Evolutionary conservation across 441 rosid genomes (phyloP).

Genomic region (Erysimum pusillum): DNA sequence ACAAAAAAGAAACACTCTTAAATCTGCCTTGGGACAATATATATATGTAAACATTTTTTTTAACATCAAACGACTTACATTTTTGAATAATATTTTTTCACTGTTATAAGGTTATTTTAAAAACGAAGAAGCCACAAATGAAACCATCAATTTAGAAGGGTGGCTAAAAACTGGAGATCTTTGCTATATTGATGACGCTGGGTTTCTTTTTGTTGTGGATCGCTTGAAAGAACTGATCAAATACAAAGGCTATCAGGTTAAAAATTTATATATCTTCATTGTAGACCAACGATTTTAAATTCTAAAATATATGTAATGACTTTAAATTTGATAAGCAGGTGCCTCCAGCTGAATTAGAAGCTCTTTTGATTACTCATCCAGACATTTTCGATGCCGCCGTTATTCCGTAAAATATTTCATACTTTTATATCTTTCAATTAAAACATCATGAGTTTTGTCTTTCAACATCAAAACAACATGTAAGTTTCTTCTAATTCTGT

Average conservation of each 20-base stretch:
- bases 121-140: conserved; percentile 76
- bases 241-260: conserved; percentile 95
- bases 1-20: too few relatives aligned
- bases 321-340: conserved; percentile 56
- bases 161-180: conserved; percentile 94
- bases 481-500: not conserved
- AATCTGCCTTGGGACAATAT: too few relatives aligned
- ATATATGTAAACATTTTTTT: too few relatives aligned
- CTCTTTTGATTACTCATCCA: conserved; percentile 70
- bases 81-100: too few relatives aligned
- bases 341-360: conserved; percentile 92
- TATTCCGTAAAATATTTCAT: conserved; percentile 63
- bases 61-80: too few relatives aligned
- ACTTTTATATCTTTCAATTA: too few relatives aligned
- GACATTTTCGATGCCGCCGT: conserved; percentile 81
- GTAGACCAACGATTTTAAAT: not conserved
- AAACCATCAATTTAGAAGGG: conserved; percentile 68
- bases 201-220: conserved; percentile 83
- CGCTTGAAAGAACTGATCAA: conserved; percentile 89
- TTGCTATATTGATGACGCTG: conserved; percentile 84
- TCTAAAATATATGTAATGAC: not conserved
- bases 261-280: too few relatives aligned
- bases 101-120: conserved; percentile 67
- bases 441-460: not conserved
- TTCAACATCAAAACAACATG: not conserved